A percentile compares a stretch with the other conserved stretches of the same genome.
phyloP scores from a whole-genome alignment of 768 basidiomycete species.

The Mrakia frigida region DNA sequence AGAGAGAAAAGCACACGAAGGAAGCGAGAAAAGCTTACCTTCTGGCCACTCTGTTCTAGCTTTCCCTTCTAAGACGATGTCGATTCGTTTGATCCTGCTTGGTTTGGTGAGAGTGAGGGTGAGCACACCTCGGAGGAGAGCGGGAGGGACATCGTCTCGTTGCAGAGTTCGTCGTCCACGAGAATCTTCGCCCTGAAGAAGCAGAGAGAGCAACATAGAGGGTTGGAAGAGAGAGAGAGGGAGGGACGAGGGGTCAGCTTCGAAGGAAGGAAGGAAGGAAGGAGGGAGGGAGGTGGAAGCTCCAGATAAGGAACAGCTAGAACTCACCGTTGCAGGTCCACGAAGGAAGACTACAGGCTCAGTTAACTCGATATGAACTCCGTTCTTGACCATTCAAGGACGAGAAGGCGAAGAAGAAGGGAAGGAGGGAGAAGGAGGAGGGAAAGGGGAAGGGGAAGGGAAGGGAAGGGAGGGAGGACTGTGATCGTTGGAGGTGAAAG shows the following conservation, averaged over 20 bases:
- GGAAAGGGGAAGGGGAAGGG: not conserved
- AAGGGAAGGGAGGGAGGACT: too few relatives aligned
- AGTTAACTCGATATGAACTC: slow-evolving; percentile 52
- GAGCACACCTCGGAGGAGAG: slow-evolving; percentile 62
- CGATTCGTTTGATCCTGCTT: slow-evolving; percentile 78
- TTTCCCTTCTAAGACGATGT: slow-evolving; percentile 68
- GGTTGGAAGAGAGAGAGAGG: too few relatives aligned
- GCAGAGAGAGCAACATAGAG: not conserved
- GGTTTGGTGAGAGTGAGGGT: slow-evolving; percentile 65
- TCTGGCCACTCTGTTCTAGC: slow-evolving; percentile 75
- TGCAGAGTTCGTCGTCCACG: slow-evolving; percentile 42
- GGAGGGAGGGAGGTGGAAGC: not conserved
- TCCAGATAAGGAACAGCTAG: not conserved
- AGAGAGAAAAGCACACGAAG: not conserved
- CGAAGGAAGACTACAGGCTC: slow-evolving; percentile 70
- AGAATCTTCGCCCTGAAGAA: slow-evolving; percentile 40
- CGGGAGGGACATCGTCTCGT: slow-evolving; percentile 50
- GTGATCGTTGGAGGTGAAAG: not conserved
- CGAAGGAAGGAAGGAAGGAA: too few relatives aligned
- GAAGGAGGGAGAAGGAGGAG: not conserved
- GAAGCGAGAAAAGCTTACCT: slow-evolving; percentile 52
- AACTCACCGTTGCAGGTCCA: slow-evolving; percentile 38
- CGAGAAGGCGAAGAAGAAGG: not conserved
- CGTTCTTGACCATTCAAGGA: slow-evolving; percentile 26
- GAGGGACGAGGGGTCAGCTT: too few relatives aligned